Conservation (phyloP, 495 filamentous ascomycete genomes). For the Xylona heveae region DNA sequence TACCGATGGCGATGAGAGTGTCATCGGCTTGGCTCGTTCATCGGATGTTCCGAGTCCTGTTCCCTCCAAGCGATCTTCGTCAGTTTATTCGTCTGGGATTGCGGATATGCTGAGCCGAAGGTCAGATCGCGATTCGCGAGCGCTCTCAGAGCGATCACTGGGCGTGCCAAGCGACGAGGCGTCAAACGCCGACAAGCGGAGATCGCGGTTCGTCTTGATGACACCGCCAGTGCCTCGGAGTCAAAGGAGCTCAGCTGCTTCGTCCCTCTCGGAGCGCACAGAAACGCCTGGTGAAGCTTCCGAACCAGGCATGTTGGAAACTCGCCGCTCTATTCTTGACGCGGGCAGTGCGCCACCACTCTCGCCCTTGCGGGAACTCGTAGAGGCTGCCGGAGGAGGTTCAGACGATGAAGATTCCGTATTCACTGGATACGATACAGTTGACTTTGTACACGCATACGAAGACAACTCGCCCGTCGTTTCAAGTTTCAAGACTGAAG, state of each 20-base stretch:
- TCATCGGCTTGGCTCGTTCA: slow-evolving; percentile 1
- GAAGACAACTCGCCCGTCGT: no score
- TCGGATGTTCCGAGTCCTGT: not conserved
- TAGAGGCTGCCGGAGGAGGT: slow-evolving; percentile 14
- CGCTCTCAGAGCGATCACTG: no score
- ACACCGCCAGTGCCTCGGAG: not conserved
- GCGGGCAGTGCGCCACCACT: slow-evolving; percentile 14
- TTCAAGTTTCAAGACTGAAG: no score
- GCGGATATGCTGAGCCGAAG: no score
- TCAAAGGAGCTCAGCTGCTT: no score
- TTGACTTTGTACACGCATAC: no score
- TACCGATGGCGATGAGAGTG: not conserved
- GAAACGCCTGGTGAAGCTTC: slow-evolving; percentile 4
- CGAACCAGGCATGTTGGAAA: slow-evolving; percentile 8
- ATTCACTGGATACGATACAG: no score
- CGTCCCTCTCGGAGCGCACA: slow-evolving; percentile 14
- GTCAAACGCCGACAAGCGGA: no score
- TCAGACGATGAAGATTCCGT: slow-evolving; percentile 19
- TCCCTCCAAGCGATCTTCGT: no score
- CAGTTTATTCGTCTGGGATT: no score
- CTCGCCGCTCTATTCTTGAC: slow-evolving; percentile 15
- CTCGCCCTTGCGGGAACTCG: slow-evolving; percentile 15
- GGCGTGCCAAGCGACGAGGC: no score
- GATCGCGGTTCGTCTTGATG: slow-evolving; percentile 1
- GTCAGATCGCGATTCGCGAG: no score